Conservation (phyloP, 176 grass and related monocot species). For the Aechmea fasciata region DNA sequence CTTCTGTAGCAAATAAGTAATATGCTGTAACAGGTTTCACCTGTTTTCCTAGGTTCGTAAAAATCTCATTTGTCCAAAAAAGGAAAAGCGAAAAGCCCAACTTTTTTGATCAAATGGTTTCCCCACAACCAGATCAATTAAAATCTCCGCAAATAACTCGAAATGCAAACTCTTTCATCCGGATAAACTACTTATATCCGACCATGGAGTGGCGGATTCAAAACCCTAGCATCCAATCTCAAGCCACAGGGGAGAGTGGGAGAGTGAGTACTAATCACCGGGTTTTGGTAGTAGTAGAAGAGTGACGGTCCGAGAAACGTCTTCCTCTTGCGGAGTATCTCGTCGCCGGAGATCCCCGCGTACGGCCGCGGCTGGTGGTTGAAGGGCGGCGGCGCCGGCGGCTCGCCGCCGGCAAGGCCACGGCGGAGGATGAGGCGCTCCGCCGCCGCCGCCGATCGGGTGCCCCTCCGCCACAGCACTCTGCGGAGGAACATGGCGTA, state of each 20-base stretch:
- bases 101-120: neutral
- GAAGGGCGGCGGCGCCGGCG: constrained; percentile 50
- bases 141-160: neutral
- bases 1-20: too few relatives aligned
- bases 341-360: constrained; percentile 40
- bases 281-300: constrained; percentile 99
- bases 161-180: neutral
- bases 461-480: constrained; percentile 16
- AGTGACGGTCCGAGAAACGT: constrained; percentile 68
- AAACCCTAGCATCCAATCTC: neutral
- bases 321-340: constrained; percentile 74
- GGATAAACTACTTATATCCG: neutral
- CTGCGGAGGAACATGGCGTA: constrained; percentile 19
- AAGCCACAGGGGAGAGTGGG: too few relatives aligned
- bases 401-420: constrained; percentile 5
- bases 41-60: too few relatives aligned
- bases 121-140: too few relatives aligned
- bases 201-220: neutral
- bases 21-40: too few relatives aligned
- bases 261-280: constrained; percentile 26
- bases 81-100: neutral
- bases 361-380: constrained; percentile 66
- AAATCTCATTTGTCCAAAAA: too few relatives aligned
- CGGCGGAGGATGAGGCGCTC: constrained; percentile 3
- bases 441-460: constrained; percentile 19